Percentiles rank a stretch among this genome's conserved stretches.
Evolutionary conservation across 2,329 filamentous ascomycete genomes (phyloP).

Genomic region (Diaporthe humulicola): DNA sequence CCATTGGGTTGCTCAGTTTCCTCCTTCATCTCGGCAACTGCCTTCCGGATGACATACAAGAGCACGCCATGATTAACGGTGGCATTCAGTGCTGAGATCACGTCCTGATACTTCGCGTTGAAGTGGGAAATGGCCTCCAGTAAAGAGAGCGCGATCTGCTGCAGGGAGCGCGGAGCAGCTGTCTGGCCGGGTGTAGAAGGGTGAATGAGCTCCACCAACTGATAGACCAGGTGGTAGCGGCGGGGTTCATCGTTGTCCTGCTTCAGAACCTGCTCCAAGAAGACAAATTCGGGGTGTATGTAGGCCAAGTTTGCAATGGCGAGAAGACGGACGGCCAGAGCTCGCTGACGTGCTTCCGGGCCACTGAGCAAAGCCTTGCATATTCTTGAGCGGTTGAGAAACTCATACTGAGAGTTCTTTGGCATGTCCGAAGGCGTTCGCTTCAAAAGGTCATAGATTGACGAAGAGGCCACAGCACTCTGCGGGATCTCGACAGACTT

Average conservation of each 20-base stretch:
- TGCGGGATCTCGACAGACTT: conserved; percentile 76
- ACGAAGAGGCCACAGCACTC: conserved; percentile 63
- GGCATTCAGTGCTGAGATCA: conserved; percentile 91
- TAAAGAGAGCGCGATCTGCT: conserved; percentile 84
- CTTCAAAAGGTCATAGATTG: conserved; percentile 69
- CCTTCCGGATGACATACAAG: conserved; percentile 92
- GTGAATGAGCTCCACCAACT: conserved; percentile 92
- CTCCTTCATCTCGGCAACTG: conserved; percentile 82
- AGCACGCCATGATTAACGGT: conserved; percentile 97
- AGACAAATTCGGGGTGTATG: conserved; percentile 85
- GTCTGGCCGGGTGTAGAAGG: conserved; percentile 79
- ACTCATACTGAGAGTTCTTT: conserved; percentile 81
- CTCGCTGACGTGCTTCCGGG: conserved; percentile 76
- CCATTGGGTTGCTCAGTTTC: conserved; percentile 69
- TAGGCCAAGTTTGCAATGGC: conserved; percentile 93
- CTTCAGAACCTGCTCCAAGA: conserved; percentile 86
- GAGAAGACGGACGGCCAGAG: conserved; percentile 84
- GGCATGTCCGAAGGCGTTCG: conserved; percentile 76
- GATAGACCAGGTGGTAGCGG: conserved; percentile 89
- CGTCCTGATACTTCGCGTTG: conserved; percentile 81
- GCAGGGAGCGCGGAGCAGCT: conserved; percentile 79
- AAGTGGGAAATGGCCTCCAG: conserved; percentile 89
- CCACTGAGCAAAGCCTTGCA: conserved; percentile 83
- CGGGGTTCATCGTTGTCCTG: conserved; percentile 92
- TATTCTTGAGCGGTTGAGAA: conserved; percentile 84